These are phyloP conservation scores for Coix lacrymajobi DNA, from an alignment of 176 grass and related monocot species.

Conservation along the genomic window DNA sequence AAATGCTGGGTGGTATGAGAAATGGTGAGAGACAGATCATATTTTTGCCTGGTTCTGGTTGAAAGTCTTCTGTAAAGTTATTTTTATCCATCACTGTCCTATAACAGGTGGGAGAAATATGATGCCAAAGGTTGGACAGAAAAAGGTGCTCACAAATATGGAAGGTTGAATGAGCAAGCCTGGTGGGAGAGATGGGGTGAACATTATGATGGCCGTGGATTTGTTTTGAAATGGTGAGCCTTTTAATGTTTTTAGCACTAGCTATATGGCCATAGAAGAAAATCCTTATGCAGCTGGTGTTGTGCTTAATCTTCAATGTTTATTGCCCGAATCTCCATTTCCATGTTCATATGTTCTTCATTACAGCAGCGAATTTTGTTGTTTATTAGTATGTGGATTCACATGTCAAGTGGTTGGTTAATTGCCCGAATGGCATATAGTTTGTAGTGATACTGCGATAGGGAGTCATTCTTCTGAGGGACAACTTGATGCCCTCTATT, in stretches of 20 bases:
- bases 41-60: slow-evolving; percentile 13
- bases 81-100: slow-evolving; percentile 14
- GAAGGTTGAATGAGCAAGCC: slow-evolving; percentile 87
- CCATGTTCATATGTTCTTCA: not conserved
- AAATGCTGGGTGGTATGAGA: slow-evolving; percentile 98
- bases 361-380: not conserved
- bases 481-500: not conserved
- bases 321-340: not conserved
- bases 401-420: not conserved
- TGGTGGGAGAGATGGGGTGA: slow-evolving; percentile 99
- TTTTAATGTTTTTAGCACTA: slow-evolving; percentile 19
- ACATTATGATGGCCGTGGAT: slow-evolving; percentile 88
- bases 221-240: slow-evolving; percentile 89
- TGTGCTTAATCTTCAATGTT: not conserved
- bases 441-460: not conserved
- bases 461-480: not conserved
- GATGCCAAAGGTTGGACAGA: slow-evolving; percentile 99
- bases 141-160: slow-evolving; percentile 98
- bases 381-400: not conserved
- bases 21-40: slow-evolving; percentile 60
- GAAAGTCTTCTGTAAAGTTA: not conserved
- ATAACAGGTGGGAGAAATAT: slow-evolving; percentile 95
- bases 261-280: not conserved
- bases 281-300: not conserved
- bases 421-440: not conserved